Evolutionary conservation across 495 filamentous ascomycete genomes (phyloP).

Genomic region (Podospora pseudopauciseta): DNA sequence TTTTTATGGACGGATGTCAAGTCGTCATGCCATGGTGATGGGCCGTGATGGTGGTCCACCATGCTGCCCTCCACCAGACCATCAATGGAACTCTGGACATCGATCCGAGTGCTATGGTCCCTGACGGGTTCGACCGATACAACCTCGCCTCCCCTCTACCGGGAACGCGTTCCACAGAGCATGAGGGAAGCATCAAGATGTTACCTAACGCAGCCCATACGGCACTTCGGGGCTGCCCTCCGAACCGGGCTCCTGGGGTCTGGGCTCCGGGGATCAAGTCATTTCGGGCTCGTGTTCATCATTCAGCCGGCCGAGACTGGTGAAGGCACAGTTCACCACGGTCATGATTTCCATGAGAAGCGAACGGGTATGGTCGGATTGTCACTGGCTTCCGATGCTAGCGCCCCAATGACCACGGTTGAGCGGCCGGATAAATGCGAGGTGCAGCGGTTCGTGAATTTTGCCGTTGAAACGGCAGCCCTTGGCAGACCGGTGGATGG

Average conservation of each 20-base stretch:
- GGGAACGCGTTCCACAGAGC: conserved; percentile 2
- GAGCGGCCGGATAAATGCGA: conserved; percentile 9
- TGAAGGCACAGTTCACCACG: background rate
- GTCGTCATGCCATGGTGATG: conserved; percentile 1
- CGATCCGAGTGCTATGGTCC: background rate
- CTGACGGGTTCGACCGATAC: background rate
- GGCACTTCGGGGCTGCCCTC: conserved; percentile 8
- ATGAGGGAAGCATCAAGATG: background rate
- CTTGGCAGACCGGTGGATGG: conserved; percentile 2
- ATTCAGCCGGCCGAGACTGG: conserved; percentile 9
- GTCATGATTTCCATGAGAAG: background rate
- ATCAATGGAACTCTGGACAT: conserved; percentile 7
- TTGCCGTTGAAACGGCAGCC: conserved; percentile 3
- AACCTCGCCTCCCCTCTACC: conserved; percentile 9
- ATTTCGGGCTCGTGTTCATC: background rate
- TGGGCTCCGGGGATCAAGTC: background rate
- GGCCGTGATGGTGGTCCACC: background rate
- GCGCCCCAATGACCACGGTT: conserved; percentile 5
- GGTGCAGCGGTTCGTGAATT: conserved; percentile 9
- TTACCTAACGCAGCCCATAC: conserved; percentile 1
- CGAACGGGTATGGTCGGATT: background rate
- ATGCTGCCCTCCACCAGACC: background rate
- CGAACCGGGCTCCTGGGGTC: conserved; percentile 9
- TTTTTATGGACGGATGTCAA: conserved; percentile 1
- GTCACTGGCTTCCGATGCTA: background rate